Conservation (phyloP, 2,329 filamentous ascomycete genomes). For the Pseudogymnoascus sp. region DNA sequence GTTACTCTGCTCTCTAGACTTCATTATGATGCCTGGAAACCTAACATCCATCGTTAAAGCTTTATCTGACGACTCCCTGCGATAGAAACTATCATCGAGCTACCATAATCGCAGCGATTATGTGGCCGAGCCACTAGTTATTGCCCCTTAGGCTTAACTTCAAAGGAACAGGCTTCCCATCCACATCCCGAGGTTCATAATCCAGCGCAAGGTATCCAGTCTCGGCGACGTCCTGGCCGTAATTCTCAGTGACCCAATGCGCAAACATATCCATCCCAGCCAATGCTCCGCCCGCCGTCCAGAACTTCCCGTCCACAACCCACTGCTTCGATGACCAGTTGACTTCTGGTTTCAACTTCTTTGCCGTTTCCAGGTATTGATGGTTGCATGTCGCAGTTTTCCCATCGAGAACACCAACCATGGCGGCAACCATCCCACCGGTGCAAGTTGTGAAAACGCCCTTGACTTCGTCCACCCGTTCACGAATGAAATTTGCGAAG, state of each 20-base stretch:
- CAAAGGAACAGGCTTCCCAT: slow-evolving; percentile 7
- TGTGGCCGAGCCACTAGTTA: not conserved
- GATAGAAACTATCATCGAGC: too few relatives aligned
- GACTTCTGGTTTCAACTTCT: slow-evolving; percentile 31
- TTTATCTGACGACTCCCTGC: not conserved
- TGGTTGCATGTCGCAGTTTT: slow-evolving; percentile 37
- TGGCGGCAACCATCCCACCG: slow-evolving; percentile 26
- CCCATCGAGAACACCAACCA: slow-evolving; percentile 35
- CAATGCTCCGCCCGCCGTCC: slow-evolving; percentile 38
- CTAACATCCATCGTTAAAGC: not conserved
- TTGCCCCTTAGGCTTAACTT: not conserved
- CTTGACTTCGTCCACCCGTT: slow-evolving; percentile 39
- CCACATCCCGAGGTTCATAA: slow-evolving; percentile 21
- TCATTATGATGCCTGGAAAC: not conserved
- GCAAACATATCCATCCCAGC: slow-evolving; percentile 44
- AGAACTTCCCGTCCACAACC: slow-evolving; percentile 38
- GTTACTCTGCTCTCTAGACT: not conserved
- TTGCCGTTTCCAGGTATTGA: slow-evolving; percentile 24
- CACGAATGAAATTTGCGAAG: slow-evolving; percentile 34
- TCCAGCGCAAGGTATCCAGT: slow-evolving; percentile 15
- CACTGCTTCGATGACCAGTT: slow-evolving; percentile 39
- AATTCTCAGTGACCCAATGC: slow-evolving; percentile 20
- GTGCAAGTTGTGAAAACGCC: slow-evolving; percentile 37
- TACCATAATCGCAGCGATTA: too few relatives aligned
- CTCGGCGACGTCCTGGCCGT: slow-evolving; percentile 17